These are phyloP conservation scores for Candida frijolesensis DNA, from an alignment of 1,139 yeast species.

Conservation along the genomic window DNA sequence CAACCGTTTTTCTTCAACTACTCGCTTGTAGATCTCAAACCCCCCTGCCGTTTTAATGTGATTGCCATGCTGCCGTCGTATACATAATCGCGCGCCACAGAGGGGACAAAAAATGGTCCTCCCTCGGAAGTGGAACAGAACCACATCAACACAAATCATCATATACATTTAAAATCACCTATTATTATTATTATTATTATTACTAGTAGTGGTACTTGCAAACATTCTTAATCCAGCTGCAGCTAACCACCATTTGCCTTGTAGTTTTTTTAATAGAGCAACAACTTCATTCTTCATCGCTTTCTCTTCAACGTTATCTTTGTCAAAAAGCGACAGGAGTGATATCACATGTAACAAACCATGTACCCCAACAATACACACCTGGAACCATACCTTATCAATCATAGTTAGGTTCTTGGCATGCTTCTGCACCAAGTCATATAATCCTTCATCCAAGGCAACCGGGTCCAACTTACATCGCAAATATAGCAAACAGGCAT, in stretches of 20 bases:
- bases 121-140: no score
- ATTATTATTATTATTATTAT: no score
- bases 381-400: constrained; percentile 14
- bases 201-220: background rate
- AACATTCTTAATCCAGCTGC: constrained; percentile 1
- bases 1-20: background rate
- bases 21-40: background rate
- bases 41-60: no score
- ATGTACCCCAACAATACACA: constrained; percentile 25
- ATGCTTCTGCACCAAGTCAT: constrained; percentile 3
- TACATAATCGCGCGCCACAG: background rate
- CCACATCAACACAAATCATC: no score
- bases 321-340: constrained; percentile 16
- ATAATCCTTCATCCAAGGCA: constrained; percentile 16
- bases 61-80: background rate
- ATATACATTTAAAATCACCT: no score
- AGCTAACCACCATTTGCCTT: constrained; percentile 3
- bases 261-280: background rate
- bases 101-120: no score
- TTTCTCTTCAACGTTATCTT: background rate
- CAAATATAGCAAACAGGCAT: constrained; percentile 22
- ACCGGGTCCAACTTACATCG: constrained; percentile 28
- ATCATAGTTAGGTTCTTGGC: background rate
- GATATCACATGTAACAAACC: constrained; percentile 28
- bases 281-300: background rate